Evolutionary conservation across 345 rosid genomes (phyloP), one percentile per base, ranked within the genome.

Genomic region (Melaleuca quinquenervia): DNA sequence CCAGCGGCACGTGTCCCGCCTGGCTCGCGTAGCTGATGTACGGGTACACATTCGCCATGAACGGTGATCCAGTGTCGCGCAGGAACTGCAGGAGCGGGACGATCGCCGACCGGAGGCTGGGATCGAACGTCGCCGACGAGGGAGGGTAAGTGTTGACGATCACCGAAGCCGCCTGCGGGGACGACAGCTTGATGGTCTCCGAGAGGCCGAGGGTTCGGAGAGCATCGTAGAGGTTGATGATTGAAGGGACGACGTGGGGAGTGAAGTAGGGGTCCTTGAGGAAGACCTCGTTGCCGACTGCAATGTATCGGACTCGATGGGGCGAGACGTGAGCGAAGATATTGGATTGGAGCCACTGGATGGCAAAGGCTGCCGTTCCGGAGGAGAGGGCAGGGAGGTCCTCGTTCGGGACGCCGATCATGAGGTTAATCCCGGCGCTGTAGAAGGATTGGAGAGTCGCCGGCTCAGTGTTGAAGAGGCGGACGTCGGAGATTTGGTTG

Each of bases 241-340:
- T 85, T 6, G 92, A 88, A 5, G 91, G 91, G 1, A 90, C 90
- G 16, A 90, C 84, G n/a, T 84, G 82, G 6, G 87, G 90, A 76
- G 91, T 45, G 70, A 90, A 88, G 84, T 84, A 85, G 2, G 90
- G 85, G 24, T 90, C 90, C 82, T 83, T 87, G 49, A 88, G 86
- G 86, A 90, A 90, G 48, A 88, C 89, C 87, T 90, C 92, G 44
- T 88, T 88, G 11, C 92, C 92, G 70, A 90, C 92, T 11, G 90
- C 89, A 16, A 88, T 87, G 84, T 88, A 87, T 27, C 82, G 87
- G 54, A 90, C 85, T 88, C 89, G 88, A 11, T 44, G 6, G 3
- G 90, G 52, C 1, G 89, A 85, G 82, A 89, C 85, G 86, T 89
- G 55, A 32, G 86, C 55, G 87, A 91, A 88, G 80, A 90, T 83